Evolutionary conservation across 2,329 filamentous ascomycete species (phyloP), one percentile per base, ranked within the genome.

Genomic region (Gliomastix tumulicola): DNA sequence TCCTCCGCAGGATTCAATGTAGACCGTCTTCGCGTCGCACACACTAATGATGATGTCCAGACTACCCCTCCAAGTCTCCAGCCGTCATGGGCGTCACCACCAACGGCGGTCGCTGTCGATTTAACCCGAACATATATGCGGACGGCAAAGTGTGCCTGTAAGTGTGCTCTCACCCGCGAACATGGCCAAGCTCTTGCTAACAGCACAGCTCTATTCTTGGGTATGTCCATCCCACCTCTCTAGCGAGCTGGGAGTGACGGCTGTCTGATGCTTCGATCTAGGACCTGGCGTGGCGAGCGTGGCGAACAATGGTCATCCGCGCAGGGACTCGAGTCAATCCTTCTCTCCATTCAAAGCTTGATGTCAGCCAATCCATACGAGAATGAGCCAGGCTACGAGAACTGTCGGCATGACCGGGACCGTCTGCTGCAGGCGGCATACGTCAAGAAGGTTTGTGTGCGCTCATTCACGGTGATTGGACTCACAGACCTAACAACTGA

Each of bases 261-360:
- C n/a, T n/a, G n/a, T n/a, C n/a, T n/a, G n/a, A n/a, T n/a, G n/a
- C n/a, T n/a, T n/a, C n/a, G n/a, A n/a, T 17, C 7, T 48, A 94
- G 89, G 40, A 98, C 92, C 55, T 98, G 92, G 92, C 76, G 84
- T 34, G 89, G 89, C 20, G 84, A 95, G 53, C 74, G 79, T 13
- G 88, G 89, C 38, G 92, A 97, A 59, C 82, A 96, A 57, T 98
- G 92, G 92, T 96, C 89, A 13, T 88, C 89, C 13, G 92, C 90
- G 1, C 92, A 97, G 57, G 90, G 92, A 7, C 69, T 98, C 2
- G 92, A 97, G 57, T 97, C 90, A 1, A 87, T 97, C 34, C 62
- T 98, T 33, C 77, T 97, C 36, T 97, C 90, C 6, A 96, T 98
- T 39, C 92, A 98, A 60, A 96, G 89, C 57, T 69, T 98, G 31